Evolutionary conservation across 805 yeast species (phyloP), one percentile per base, ranked within the genome.

Genomic region (Barnettozyma botsteinii): DNA sequence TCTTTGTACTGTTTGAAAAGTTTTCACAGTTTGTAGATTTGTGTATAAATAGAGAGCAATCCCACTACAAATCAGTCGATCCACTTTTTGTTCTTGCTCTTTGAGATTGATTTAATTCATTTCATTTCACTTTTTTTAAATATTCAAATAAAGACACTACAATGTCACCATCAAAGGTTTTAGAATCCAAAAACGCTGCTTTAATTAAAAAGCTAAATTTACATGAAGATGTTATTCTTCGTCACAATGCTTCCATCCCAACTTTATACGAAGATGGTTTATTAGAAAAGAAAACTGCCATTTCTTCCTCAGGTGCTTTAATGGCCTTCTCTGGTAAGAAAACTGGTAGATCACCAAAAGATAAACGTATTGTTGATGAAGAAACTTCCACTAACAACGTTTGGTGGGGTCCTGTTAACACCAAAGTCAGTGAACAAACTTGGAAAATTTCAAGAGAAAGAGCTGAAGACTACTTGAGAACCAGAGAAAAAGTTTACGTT

Each of bases 401-500:
- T 55, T 91, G 98, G 98, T 91, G 98, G 98, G 98, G 98, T 20
- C 98, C 98, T 2, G 98, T 91, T 52, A 91, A 91, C 72, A 87
- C 85, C 69, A 85, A 91, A 68, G 89, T 91, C 54, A 83, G 86
- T 45, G 95, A 87, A 67, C 80, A 81, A 62, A 88, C 96, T 18
- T 91, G 98, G 98, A 77, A 79, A 56, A 88, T 91, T 56, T 85
- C 94, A 64, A 83, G 95, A 64, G 91, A 91, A 55, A 85, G 98
- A 69, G 98, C 98, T 38, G 77, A 89, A 52, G 98, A 91, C 67
- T 91, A 89, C 72, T 76, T 91, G 64, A 85, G 95, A 75, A 91
- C 98, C 41, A 84, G 96, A 69, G 89, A 84, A 56, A 87, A 88
- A 64, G 79, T 93, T 57, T 91, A 84, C 67, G 89, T 91, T 49